These are phyloP conservation scores for Aspergillus steynii DNA, from an alignment of 495 filamentous ascomycete species.

Conservation along the genomic window DNA sequence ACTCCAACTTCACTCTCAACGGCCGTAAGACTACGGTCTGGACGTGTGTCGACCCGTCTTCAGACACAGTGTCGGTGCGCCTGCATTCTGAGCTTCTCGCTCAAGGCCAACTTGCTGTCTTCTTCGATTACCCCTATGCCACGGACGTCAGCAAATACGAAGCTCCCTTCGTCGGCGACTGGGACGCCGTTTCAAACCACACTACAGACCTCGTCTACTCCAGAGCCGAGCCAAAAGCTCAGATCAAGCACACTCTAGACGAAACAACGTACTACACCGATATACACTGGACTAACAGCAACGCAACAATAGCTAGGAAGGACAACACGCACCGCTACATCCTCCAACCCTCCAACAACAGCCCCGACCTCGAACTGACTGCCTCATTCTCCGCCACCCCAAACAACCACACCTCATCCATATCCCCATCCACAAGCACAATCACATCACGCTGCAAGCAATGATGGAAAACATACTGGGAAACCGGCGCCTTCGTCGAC, in stretches of 20 bases:
- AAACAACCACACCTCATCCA: too few species aligned
- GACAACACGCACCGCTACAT: constrained; percentile 5
- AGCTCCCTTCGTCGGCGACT: constrained; percentile 14
- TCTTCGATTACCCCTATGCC: constrained; percentile 15
- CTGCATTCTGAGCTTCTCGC: constrained; percentile 6
- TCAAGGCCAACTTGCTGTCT: constrained; percentile 4
- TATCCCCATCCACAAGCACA: not conserved
- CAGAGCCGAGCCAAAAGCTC: not conserved
- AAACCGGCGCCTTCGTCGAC: constrained; percentile 14
- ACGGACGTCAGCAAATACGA: constrained; percentile 15
- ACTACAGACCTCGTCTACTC: not conserved
- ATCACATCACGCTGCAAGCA: not conserved
- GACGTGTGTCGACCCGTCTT: constrained; percentile 4
- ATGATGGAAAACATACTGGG: constrained; percentile 13
- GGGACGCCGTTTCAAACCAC: constrained; percentile 5
- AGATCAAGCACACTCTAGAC: constrained; percentile 2
- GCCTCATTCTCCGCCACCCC: too few species aligned
- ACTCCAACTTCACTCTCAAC: constrained; percentile 13
- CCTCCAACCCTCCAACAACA: not conserved
- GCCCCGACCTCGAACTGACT: too few species aligned
- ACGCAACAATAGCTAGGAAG: constrained; percentile 2
- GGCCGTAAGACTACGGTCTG: not conserved
- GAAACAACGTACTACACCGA: constrained; percentile 9
- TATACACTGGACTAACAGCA: constrained; percentile 3
- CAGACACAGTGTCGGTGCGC: constrained; percentile 6